Percentiles rank a stretch among this genome's conserved stretches.
These are phyloP conservation scores for Lotmaria passim DNA, from an alignment of 208 protist species.

Conservation along the genomic window DNA sequence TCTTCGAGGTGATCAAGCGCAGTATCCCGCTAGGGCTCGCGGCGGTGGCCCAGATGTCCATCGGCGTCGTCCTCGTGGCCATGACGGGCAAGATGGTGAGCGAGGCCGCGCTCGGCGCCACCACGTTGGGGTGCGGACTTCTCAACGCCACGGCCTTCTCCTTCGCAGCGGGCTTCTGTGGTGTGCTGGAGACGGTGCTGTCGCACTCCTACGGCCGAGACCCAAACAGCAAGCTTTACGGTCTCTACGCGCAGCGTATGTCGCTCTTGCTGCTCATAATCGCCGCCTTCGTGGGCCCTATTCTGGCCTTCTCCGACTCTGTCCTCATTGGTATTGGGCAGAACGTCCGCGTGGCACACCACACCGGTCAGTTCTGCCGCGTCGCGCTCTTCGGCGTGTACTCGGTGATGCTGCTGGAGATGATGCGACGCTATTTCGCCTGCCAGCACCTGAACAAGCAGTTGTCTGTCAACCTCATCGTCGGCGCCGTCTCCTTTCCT, in stretches of 20 bases:
- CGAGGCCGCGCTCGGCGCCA: slow-evolving; percentile 56
- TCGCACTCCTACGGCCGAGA: slow-evolving; percentile 78
- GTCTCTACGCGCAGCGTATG: slow-evolving; percentile 81
- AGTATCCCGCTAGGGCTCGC: slow-evolving; percentile 68
- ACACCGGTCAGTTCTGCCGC: slow-evolving; percentile 67
- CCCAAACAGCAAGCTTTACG: slow-evolving; percentile 74
- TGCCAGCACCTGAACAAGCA: slow-evolving; percentile 75
- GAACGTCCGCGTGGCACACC: slow-evolving; percentile 51
- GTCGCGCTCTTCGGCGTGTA: slow-evolving; percentile 66
- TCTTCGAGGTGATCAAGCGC: slow-evolving; percentile 45
- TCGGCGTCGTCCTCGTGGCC: slow-evolving; percentile 50
- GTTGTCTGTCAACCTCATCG: slow-evolving; percentile 66
- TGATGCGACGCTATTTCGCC: slow-evolving; percentile 84
- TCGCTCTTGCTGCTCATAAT: slow-evolving; percentile 66
- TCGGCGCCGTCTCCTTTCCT: slow-evolving; percentile 52
- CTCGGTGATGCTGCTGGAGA: slow-evolving; percentile 72
- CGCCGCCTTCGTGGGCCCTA: slow-evolving; percentile 47
- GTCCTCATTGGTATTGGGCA: slow-evolving; percentile 60
- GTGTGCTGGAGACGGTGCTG: slow-evolving; percentile 80
- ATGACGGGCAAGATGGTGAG: slow-evolving; percentile 65
- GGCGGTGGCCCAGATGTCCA: slow-evolving; percentile 66
- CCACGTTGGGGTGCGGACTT: slow-evolving; percentile 71
- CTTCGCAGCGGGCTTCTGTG: slow-evolving; percentile 66
- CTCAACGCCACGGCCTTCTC: slow-evolving; percentile 80
- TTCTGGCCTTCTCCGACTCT: slow-evolving; percentile 62